Base-by-base conservation (phyloP, 257 asterid species). In the Solanum medicagineum region DNA sequence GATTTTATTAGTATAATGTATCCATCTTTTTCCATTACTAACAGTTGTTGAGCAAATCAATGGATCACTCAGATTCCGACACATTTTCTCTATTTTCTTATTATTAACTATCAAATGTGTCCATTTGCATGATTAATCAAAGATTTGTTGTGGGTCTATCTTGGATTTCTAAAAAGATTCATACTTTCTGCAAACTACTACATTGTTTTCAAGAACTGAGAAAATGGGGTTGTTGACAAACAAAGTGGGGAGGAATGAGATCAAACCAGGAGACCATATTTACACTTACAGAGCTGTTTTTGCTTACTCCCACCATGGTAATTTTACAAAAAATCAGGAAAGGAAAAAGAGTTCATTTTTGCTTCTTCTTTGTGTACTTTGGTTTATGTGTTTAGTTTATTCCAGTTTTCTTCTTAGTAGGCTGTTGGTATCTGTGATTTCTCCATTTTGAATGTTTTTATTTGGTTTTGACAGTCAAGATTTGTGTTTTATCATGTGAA, bases 271-370 rank as follows among this genome's bases (percentile, higher is more conserved):
- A 62, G 99, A 94, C 88, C 99, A 95, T 84, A 93, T 95, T 92
- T 95, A 95, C 88, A 93, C 97, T 63, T 95, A 95, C 89, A 91
- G 98, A 90, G 97, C 95, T 1, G 92, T 88, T 59, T 93, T 93
- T 89, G 95, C 94, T 32, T 93, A 93, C 87, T 91, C 98, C 57
- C 97, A 93, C 84, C 98, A 94, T 85, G 99, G 99, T 94, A 85
- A 84, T 17, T 26, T 79, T 22, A 49, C 20, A 12, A 12, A 15
- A 36, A 17, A 36, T 5, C 4, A 11, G 26, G 73, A 7, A 26
- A 65, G 8, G 44, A 7, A 6, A 65, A 26, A 70, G 9, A 2
- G 53, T 36, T 22, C 1, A 16, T 10, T 40, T 70, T 40, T 70
- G 79, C 53, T 51, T 40, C 13, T 69, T 22, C 9, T 15, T 32